Base-by-base conservation (phyloP, 345 rosid genomes). In the Salix suchowensis region DNA sequence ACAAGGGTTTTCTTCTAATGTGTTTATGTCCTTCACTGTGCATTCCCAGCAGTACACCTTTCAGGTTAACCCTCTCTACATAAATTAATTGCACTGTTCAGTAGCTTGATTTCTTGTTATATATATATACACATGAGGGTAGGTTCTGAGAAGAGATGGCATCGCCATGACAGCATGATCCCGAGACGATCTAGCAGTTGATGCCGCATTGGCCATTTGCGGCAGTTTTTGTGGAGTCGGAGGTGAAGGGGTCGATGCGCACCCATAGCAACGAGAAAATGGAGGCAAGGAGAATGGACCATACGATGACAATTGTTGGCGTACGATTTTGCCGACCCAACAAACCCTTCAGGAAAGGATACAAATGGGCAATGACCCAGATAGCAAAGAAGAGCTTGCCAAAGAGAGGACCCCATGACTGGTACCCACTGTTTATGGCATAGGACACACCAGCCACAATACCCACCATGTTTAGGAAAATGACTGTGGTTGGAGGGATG, bases 191-290 rank as follows among this genome's bases (percentile, higher is more conserved):
- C 73, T 79, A 85, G 82, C 88, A 84, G 46, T 80, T 73, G 80
- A 84, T 75, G 78, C 86, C 86, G 68, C 98, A 93, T 82, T 92
- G 91, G 76, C 91, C 91, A 7, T 84, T 87, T 15, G 90, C 71
- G 65, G 91, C 75, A 60, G 93, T 78, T 66, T 68, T 83, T 4
- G 90, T 80, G 48, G 92, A 13, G 67, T 78, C 84, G 0, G 89
- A 76, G 68, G 90, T 90, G 83, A 96, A 96, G 10, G 98, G 99
- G 78, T 93, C 94, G 71, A 96, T 89, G 55, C 99, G 88, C 76
- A 96, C 99, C 99, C 99, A 96, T 60, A 96, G 91, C 92, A 96
- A 87, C 42, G 98, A 93, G 92, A 96, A 96, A 58, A 96, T 92
- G n/a, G 98, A 93, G 78, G 99, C 98, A 1, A 96, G 94, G 72